Evolutionary conservation across 768 basidiomycete species (phyloP).

Genomic region (Termitomyces sp.): DNA sequence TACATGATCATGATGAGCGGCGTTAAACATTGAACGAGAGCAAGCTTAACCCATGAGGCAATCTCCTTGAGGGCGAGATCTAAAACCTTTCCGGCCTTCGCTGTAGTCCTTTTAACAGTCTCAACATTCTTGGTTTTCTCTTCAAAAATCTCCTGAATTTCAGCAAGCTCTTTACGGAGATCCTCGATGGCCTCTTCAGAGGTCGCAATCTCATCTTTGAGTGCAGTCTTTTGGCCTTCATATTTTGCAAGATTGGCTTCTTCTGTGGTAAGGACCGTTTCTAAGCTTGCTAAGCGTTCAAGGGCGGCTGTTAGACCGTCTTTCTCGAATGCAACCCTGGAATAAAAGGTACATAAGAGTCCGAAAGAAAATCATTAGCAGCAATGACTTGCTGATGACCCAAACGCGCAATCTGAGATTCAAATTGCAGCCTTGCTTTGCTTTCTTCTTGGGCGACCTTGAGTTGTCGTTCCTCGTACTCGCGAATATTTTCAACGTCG

Average conservation of each 20-base stretch:
- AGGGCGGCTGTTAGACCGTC: conserved; percentile 64
- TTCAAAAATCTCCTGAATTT: conserved; percentile 59
- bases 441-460: conserved; percentile 86
- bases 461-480: conserved; percentile 90
- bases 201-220: conserved; percentile 55
- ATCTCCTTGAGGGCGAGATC: conserved; percentile 93
- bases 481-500: conserved; percentile 75
- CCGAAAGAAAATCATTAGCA: background rate
- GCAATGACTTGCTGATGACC: conserved; percentile 66
- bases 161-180: conserved; percentile 58
- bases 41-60: conserved; percentile 55
- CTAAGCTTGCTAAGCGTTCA: conserved; percentile 56
- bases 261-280: conserved; percentile 48
- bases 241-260: conserved; percentile 46
- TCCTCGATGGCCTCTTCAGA: conserved; percentile 49
- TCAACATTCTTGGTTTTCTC: conserved; percentile 73
- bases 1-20: conserved; percentile 9
- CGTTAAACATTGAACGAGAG: background rate
- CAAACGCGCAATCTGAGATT: conserved; percentile 82
- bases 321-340: conserved; percentile 74
- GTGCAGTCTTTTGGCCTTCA: conserved; percentile 45
- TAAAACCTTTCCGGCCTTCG: conserved; percentile 67
- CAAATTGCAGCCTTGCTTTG: conserved; percentile 75
- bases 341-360: background rate
- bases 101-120: conserved; percentile 63